Base-by-base conservation (phyloP, 177 flowering plant genomes). In the Vitis hybrid region DNA sequence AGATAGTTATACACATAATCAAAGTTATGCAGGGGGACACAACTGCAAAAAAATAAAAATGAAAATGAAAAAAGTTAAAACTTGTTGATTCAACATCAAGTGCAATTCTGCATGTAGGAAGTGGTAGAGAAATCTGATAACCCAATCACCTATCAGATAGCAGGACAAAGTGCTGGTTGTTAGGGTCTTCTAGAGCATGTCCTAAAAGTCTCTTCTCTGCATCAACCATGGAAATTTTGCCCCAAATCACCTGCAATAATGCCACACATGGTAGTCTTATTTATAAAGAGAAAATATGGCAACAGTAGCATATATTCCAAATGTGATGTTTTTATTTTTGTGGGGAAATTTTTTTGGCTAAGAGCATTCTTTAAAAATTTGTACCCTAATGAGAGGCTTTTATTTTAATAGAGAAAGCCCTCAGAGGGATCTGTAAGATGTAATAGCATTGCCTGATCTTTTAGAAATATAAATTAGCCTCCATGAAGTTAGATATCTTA, bases 211-310 rank as follows among this genome's bases (percentile, higher is more conserved):
- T 79, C 77, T 77, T 86, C 73, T 90, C 95, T 59, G 97, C 95
- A 79, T 89, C 91, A 73, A 92, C 82, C 93, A 92, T 89, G 51
- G 97, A 90, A 72, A 90, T 83, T 74, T 83, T 80, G 2, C 97
- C 95, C 97, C 97, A 92, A n/a, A 58, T 85, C 60, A 92, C 92
- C 95, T 92, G 86, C 60, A 72, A 51, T 32, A 4, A 21, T 23
- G 62, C 34, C 21, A 23, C 62, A 58, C 15, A n/a, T 62, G 55
- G 17, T 64, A 11, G 18, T 51, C 2, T 74, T 69, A 88, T 39
- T 39, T 6, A 39, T 39, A 39, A 39, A 39, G 48, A 39, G 48
- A 39, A 39, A 39, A 39, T 39, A 39, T 6, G 48, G 9, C 48
- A 39, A 39, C 10, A 39, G 48, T 8, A 39, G 48, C 48, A 39